Conservation (phyloP, 805 yeast species). For the Brettanomyces sp. region DNA sequence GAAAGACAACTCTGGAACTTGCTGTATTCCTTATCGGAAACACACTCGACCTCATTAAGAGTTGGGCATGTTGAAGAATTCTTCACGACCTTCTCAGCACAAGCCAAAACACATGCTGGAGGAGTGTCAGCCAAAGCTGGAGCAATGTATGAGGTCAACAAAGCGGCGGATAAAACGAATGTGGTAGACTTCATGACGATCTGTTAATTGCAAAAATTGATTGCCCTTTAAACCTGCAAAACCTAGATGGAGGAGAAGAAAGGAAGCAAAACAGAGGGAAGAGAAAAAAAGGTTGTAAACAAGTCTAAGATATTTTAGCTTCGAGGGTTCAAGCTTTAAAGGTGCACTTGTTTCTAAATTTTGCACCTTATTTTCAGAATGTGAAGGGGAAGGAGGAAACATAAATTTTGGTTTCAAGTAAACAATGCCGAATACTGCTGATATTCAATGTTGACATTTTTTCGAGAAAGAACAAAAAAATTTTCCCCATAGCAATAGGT, state of each 20-base stretch:
- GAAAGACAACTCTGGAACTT: conserved; percentile 55
- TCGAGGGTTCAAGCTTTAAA: not conserved
- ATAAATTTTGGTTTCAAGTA: not conserved
- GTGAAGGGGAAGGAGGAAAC: not conserved
- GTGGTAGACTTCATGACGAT: not conserved
- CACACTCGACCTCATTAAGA: conserved; percentile 57
- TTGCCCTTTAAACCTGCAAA: too few species aligned
- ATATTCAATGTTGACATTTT: too few species aligned
- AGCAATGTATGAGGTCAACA: conserved; percentile 30
- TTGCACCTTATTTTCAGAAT: not conserved
- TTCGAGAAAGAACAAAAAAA: too few species aligned
- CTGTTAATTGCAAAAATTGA: not conserved
- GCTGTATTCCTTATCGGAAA: conserved; percentile 49
- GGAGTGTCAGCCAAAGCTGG: conserved; percentile 50
- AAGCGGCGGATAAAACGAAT: conserved; percentile 11
- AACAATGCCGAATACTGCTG: not conserved
- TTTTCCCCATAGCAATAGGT: too few species aligned
- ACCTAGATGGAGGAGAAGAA: not conserved
- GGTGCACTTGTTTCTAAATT: too few species aligned
- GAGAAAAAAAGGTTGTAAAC: not conserved
- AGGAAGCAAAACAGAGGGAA: not conserved
- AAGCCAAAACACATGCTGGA: conserved; percentile 86
- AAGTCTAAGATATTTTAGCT: not conserved
- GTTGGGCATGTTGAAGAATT: conserved; percentile 43
- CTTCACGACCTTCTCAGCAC: conserved; percentile 65